Conservation (phyloP, 768 basidiomycete species). For the Hydnomerulius pinastri region DNA sequence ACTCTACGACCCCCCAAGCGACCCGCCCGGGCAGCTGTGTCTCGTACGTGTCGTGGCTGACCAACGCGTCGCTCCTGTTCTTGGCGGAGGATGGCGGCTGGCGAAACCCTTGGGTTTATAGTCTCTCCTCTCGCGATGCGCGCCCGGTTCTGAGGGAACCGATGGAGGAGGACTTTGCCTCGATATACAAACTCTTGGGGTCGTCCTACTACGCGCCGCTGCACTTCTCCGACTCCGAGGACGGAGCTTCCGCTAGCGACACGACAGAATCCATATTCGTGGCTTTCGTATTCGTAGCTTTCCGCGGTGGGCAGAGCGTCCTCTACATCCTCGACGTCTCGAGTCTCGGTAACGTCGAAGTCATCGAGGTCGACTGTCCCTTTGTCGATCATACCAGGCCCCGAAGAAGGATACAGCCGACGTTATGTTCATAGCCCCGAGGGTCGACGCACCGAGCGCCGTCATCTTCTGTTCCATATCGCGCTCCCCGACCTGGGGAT, state of each 20-base stretch:
- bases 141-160: not conserved
- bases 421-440: slow-evolving; percentile 31
- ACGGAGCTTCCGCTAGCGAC: not conserved
- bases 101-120: slow-evolving; percentile 60
- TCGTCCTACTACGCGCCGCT: slow-evolving; percentile 18
- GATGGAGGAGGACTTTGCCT: slow-evolving; percentile 52
- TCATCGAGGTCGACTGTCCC: slow-evolving; percentile 28
- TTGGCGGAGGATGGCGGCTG: slow-evolving; percentile 57
- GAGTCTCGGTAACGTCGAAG: slow-evolving; percentile 21
- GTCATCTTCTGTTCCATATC: slow-evolving; percentile 25
- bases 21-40: slow-evolving; percentile 54
- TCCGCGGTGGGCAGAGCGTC: slow-evolving; percentile 26
- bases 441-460: slow-evolving; percentile 20
- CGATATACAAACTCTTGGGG: slow-evolving; percentile 55
- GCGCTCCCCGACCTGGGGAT: not conserved
- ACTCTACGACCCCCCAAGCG: slow-evolving; percentile 47
- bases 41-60: slow-evolving; percentile 57
- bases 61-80: slow-evolving; percentile 55
- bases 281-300: slow-evolving; percentile 26
- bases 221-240: not conserved
- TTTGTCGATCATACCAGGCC: slow-evolving; percentile 16
- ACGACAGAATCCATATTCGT: not conserved
- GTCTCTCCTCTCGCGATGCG: slow-evolving; percentile 12
- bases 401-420: slow-evolving; percentile 1
- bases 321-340: slow-evolving; percentile 29